Evolutionary conservation across 345 rosid genomes (phyloP).

Genomic region (Citrus sp.): DNA sequence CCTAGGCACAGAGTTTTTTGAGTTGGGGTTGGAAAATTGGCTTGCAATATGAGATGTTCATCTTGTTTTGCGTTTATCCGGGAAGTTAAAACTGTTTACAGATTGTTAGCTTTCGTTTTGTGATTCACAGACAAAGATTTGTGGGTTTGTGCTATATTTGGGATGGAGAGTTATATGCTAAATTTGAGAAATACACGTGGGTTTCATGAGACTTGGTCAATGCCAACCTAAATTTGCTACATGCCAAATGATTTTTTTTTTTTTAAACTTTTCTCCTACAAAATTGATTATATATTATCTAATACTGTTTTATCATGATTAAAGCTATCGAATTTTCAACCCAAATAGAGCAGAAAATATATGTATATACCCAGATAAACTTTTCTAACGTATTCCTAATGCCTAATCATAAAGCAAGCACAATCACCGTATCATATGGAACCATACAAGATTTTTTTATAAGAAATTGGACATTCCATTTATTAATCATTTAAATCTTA

Average conservation of each 20-base stretch:
- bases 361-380: background rate
- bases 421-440: background rate
- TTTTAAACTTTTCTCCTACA: background rate
- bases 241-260: background rate
- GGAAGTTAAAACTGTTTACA: slow-evolving; percentile 3
- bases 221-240: background rate
- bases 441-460: background rate
- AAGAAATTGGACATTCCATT: background rate
- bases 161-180: background rate
- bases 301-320: background rate
- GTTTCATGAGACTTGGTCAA: slow-evolving; percentile 5
- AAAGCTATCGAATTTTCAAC: background rate
- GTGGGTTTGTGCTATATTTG: slow-evolving; percentile 6
- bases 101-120: slow-evolving; percentile 7
- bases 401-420: background rate
- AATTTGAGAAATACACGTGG: background rate
- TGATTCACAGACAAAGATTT: slow-evolving; percentile 4
- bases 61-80: slow-evolving; percentile 1
- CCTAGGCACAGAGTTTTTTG: background rate
- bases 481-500: background rate
- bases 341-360: background rate
- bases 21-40: background rate
- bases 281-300: background rate
- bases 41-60: background rate
- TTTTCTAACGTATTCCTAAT: background rate